phyloP scores from a whole-genome alignment of 169 alveolate species.

The Babesia bovis region DNA sequence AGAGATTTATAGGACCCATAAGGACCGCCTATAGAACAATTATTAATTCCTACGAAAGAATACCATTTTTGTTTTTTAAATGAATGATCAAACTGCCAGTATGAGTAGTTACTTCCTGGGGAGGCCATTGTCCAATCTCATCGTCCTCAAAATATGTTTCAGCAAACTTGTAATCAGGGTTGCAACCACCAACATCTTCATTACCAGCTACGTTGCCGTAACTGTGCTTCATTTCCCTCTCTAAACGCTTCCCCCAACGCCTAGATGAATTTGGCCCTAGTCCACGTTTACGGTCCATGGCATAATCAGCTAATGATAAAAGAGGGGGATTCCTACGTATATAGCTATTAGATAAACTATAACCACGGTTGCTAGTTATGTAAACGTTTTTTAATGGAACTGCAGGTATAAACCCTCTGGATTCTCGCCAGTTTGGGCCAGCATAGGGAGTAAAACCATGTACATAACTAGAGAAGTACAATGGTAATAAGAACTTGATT shows the following conservation, averaged over 20 bases:
- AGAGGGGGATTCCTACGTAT: not conserved
- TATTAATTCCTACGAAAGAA: not conserved
- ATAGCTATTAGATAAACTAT: no score
- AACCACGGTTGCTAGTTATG: no score
- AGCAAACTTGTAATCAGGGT: constrained; percentile 64
- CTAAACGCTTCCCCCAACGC: constrained; percentile 64
- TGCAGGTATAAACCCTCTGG: no score
- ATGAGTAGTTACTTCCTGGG: constrained; percentile 15
- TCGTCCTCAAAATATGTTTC: constrained; percentile 60
- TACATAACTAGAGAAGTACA: no score
- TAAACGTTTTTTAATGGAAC: no score
- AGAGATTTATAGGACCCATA: constrained; percentile 65
- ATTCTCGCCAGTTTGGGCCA: no score
- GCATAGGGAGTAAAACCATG: no score
- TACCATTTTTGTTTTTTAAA: constrained; percentile 32
- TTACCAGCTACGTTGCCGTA: constrained; percentile 58
- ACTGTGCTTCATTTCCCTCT: constrained; percentile 48
- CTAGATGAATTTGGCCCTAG: constrained; percentile 56
- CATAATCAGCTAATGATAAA: constrained; percentile 54
- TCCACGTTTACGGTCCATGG: constrained; percentile 38
- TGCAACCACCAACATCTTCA: constrained; percentile 62
- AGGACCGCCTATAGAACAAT: constrained; percentile 52
- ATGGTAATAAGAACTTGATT: no score
- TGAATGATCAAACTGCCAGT: constrained; percentile 18
- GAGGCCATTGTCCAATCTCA: constrained; percentile 57